A percentile compares a stretch with the other conserved stretches of the same genome.
These are phyloP conservation scores for Beauveria brongniartii DNA, from an alignment of 2,329 filamentous ascomycete genomes.

Conservation along the genomic window DNA sequence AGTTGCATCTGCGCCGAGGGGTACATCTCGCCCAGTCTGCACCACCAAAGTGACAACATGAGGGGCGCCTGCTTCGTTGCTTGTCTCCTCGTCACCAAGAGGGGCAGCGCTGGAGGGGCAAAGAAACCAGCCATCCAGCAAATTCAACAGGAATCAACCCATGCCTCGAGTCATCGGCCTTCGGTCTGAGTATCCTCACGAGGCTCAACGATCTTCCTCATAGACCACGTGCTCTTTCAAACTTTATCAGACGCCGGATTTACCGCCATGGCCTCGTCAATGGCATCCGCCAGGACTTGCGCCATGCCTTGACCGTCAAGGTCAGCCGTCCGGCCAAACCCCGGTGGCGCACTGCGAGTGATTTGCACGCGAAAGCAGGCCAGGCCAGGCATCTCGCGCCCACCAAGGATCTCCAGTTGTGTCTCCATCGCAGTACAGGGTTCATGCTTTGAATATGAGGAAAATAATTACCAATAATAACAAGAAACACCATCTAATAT, in stretches of 20 bases:
- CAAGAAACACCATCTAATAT: background rate
- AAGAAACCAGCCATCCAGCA: background rate
- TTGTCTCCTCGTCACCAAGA: background rate
- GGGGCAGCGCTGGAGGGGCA: background rate
- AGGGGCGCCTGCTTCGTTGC: background rate
- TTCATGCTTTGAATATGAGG: background rate
- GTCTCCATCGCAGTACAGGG: slow-evolving; percentile 1
- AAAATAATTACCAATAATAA: background rate
- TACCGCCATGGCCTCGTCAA: background rate
- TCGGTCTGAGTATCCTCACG: background rate
- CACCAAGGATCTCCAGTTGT: background rate
- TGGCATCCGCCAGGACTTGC: background rate
- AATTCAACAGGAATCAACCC: background rate
- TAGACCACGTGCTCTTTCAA: background rate
- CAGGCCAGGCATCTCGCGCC: background rate
- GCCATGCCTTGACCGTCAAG: background rate
- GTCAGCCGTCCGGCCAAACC: background rate
- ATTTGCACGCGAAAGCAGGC: background rate
- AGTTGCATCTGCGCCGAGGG: no score
- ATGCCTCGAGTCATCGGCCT: background rate
- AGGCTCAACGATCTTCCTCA: background rate
- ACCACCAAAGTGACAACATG: background rate
- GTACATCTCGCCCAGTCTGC: background rate
- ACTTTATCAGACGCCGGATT: background rate
- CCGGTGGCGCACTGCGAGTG: background rate